A percentile compares a stretch with the other conserved stretches of the same genome.
phyloP scores from a whole-genome alignment of 164 flowering plant species.

The Hamamelis virginiana region DNA sequence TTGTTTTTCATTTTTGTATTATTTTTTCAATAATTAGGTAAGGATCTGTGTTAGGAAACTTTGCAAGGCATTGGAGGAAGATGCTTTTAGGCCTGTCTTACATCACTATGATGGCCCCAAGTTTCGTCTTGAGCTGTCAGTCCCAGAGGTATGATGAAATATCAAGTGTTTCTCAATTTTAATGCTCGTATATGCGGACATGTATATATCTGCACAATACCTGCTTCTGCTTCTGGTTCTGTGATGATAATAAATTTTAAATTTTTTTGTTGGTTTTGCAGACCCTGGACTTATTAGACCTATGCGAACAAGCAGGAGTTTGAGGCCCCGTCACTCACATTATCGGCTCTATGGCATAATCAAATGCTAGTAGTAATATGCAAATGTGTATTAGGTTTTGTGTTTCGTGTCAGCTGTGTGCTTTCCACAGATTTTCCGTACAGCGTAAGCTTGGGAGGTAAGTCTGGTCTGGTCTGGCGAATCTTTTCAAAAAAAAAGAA shows the following conservation, averaged over 20 bases:
- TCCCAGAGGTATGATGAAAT: conserved; percentile 64
- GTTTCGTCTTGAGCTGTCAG: conserved; percentile 80
- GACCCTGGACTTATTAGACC: conserved; percentile 76
- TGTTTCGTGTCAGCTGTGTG: conserved; percentile 23
- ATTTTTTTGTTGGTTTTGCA: conserved; percentile 25
- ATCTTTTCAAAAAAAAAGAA: conserved; percentile 2
- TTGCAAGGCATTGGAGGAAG: conserved; percentile 79
- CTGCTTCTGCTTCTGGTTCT: background rate
- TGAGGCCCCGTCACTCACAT: conserved; percentile 10
- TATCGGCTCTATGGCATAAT: conserved; percentile 17
- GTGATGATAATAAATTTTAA: background rate
- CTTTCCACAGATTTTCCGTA: conserved; percentile 29
- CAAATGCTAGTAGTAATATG: conserved; percentile 7
- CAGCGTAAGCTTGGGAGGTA: conserved; percentile 49
- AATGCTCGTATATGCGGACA: background rate
- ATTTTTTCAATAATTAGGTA: conserved; percentile 37
- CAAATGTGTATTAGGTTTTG: conserved; percentile 20
- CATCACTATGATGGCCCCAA: conserved; percentile 90
- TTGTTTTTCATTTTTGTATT: background rate
- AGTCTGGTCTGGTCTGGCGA: conserved; percentile 23
- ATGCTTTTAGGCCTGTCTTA: conserved; percentile 79
- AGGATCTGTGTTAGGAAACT: conserved; percentile 62
- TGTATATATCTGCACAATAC: too few species aligned
- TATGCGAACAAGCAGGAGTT: conserved; percentile 68
- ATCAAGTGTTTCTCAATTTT: background rate